These are phyloP conservation scores for Herpetomonas samuelpessoai DNA, from an alignment of 208 protist species.

Conservation along the genomic window DNA sequence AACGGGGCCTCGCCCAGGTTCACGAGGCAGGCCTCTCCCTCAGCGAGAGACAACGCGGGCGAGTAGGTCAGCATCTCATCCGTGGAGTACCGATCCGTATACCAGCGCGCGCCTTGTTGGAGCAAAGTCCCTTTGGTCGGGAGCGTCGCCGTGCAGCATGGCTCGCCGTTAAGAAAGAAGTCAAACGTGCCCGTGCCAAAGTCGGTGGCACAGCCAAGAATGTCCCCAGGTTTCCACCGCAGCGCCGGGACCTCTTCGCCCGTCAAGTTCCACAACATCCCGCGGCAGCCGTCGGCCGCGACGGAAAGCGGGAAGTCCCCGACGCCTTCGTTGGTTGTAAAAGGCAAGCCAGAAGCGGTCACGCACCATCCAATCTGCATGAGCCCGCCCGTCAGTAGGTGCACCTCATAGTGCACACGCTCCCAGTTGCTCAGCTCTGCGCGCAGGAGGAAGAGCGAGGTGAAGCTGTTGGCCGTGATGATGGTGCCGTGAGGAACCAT, in stretches of 20 bases:
- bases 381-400: constrained; percentile 19
- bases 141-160: constrained; percentile 9
- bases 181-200: constrained; percentile 19
- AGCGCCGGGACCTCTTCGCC: constrained; percentile 6
- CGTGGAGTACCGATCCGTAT: constrained; percentile 11
- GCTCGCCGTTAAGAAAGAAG: constrained; percentile 23
- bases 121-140: constrained; percentile 14
- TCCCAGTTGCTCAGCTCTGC: constrained; percentile 9
- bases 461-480: constrained; percentile 18
- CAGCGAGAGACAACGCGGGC: constrained; percentile 20
- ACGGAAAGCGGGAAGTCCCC: constrained; percentile 32
- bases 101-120: constrained; percentile 11
- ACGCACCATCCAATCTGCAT: constrained; percentile 38
- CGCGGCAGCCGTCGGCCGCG: constrained; percentile 20
- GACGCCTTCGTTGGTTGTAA: constrained; percentile 25
- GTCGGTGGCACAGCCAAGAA: constrained; percentile 25
- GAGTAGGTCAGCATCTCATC: constrained; percentile 24
- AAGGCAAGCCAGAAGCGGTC: constrained; percentile 10
- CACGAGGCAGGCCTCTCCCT: constrained; percentile 21
- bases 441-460: constrained; percentile 15
- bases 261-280: constrained; percentile 24
- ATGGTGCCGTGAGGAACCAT: constrained; percentile 19
- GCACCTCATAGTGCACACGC: constrained; percentile 28
- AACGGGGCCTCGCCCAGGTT: constrained; percentile 25
- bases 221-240: constrained; percentile 23